Percentiles rank a stretch among this genome's conserved stretches.
These are phyloP conservation scores for Blumeria hordei DNA, from an alignment of 2,329 filamentous ascomycete species.

Conservation along the genomic window DNA sequence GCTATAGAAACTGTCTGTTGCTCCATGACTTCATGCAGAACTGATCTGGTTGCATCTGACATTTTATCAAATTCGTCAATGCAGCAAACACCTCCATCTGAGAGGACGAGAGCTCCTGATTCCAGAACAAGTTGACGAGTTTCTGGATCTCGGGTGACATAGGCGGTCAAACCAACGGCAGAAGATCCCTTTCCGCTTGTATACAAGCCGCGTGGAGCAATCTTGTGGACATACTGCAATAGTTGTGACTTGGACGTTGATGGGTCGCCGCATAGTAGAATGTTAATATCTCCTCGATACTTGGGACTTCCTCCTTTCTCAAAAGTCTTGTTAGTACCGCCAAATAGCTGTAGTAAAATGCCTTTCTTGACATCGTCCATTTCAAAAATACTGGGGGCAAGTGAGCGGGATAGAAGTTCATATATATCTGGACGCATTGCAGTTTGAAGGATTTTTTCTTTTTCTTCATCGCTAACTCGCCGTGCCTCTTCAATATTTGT, in stretches of 20 bases:
- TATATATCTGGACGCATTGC: slow-evolving; percentile 70
- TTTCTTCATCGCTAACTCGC: slow-evolving; percentile 65
- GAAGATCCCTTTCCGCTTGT: slow-evolving; percentile 56
- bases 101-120: slow-evolving; percentile 48
- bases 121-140: slow-evolving; percentile 51
- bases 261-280: slow-evolving; percentile 87
- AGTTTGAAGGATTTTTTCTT: slow-evolving; percentile 65
- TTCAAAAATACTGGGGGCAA: slow-evolving; percentile 90
- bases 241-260: slow-evolving; percentile 93
- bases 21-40: slow-evolving; percentile 62
- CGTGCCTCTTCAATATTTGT: slow-evolving; percentile 60
- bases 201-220: slow-evolving; percentile 69
- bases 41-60: slow-evolving; percentile 49
- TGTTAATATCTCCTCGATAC: slow-evolving; percentile 93
- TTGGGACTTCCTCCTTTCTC: slow-evolving; percentile 86
- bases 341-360: slow-evolving; percentile 86
- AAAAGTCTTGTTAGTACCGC: slow-evolving; percentile 94
- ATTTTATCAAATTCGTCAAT: slow-evolving; percentile 68
- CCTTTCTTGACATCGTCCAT: slow-evolving; percentile 99
- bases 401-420: slow-evolving; percentile 67
- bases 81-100: slow-evolving; percentile 53
- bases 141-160: slow-evolving; percentile 51
- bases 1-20: slow-evolving; percentile 59
- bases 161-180: slow-evolving; percentile 54
- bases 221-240: slow-evolving; percentile 87